Base-by-base conservation (phyloP, 2,329 filamentous ascomycete genomes). In the Fusarium equiseti region DNA sequence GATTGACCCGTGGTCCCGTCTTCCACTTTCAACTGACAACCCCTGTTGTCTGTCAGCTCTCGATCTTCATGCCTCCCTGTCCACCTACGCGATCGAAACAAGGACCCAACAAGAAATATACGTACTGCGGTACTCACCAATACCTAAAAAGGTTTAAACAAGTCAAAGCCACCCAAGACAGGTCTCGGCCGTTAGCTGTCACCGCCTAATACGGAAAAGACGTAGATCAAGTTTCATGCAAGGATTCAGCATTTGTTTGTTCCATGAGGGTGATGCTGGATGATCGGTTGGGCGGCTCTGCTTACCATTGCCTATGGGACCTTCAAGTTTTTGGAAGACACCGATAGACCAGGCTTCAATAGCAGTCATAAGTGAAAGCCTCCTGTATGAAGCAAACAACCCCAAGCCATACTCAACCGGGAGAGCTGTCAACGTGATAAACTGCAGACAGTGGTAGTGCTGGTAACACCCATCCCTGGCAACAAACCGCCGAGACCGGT, bases 61-160 rank as follows among this genome's bases (percentile, higher is more conserved):
- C 71, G 71, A 73, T 73, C 68, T 61, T 52, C 49, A 57, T 38
- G 27, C 45, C 58, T 69, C 71, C 71, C 56, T 72, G 71, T 59
- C 58, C 24, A 22, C 43, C 50, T 38, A 26, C 52, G 40, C 49
- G 68, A 73, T 73, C 71, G 71, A 66, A 38, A 38, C 70, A 57
- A 63, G 59, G 43, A 22, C 29, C 32, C 20, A 31, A 53, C 48
- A 42, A 24, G 42, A 29, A 26, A n/a, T 18, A 32, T 42, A 59
- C 20, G 32, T 31, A 57, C 42, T 44, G 9, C 20, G 22, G 27
- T 56, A 31, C 51, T 29, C 24, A 57, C 35, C 18, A 49, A 60
- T 56, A 11, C 24, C 12, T 13, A 57, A 55, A 58, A 32, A 24
- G 27, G 35, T 38, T 18, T 15, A 35, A 52, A 35, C 16, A 31